Conservation (phyloP, 139 green algal genomes). For the Chlamydomonas incerta region DNA sequence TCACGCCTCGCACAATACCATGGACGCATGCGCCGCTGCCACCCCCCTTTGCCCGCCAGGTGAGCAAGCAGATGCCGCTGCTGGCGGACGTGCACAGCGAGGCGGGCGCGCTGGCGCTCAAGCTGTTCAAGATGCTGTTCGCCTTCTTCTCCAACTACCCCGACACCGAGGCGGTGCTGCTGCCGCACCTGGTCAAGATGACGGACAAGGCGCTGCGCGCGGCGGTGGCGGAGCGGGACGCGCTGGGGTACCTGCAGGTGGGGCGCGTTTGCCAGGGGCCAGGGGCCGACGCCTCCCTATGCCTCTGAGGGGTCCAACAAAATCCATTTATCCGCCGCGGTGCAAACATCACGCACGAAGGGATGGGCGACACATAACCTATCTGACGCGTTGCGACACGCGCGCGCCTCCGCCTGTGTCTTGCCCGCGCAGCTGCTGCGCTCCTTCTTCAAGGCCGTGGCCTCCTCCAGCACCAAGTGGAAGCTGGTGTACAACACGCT, state of each 20-base stretch:
- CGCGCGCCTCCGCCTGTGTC: no score
- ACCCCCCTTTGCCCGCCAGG: background rate
- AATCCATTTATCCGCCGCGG: no score
- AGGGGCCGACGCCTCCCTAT: no score
- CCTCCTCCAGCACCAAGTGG: background rate
- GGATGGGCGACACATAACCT: no score
- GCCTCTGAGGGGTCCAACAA: no score
- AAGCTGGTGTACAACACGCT: constrained; percentile 35
- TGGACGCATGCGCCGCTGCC: no score
- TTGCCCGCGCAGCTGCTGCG: no score
- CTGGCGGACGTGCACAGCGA: constrained; percentile 16
- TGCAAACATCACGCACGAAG: no score
- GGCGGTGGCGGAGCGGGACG: constrained; percentile 48
- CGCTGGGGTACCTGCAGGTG: constrained; percentile 72
- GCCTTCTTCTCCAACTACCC: constrained; percentile 58
- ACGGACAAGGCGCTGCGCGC: background rate
- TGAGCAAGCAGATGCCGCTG: constrained; percentile 43
- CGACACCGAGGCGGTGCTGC: constrained; percentile 40
- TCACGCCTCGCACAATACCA: no score
- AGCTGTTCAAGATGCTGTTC: constrained; percentile 76
- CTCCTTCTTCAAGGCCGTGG: constrained; percentile 69
- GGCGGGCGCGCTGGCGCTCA: constrained; percentile 63
- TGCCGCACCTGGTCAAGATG: constrained; percentile 39
- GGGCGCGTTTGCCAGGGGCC: no score
- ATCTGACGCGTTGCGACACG: no score